Evolutionary conservation across 2,329 filamentous ascomycete species (phyloP).

Genomic region (Sphaerulina populicola): DNA sequence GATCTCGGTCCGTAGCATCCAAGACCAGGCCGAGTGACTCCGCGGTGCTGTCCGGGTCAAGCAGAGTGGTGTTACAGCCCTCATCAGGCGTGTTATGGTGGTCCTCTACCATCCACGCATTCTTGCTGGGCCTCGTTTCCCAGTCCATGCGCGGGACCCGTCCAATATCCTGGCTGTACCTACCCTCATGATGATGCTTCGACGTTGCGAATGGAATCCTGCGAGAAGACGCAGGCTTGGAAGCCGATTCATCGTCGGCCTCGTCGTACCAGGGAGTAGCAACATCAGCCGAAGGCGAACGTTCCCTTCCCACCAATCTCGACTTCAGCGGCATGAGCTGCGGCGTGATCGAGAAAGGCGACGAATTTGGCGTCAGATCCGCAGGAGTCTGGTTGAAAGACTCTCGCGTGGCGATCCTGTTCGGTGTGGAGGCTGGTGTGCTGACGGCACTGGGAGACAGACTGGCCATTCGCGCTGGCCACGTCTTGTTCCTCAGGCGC

Average conservation of each 20-base stretch:
- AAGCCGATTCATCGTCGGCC: constrained; percentile 6
- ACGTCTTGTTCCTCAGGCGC: constrained; percentile 17
- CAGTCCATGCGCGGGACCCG: not conserved
- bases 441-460: constrained; percentile 32
- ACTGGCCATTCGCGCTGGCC: constrained; percentile 39
- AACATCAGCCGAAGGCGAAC: constrained; percentile 16
- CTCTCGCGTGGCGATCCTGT: constrained; percentile 14
- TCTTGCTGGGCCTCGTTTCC: not conserved
- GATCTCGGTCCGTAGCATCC: not conserved
- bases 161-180: constrained; percentile 34
- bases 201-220: constrained; percentile 20
- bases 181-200: constrained; percentile 47
- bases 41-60: not conserved
- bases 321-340: constrained; percentile 32
- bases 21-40: not conserved
- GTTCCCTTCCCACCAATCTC: constrained; percentile 18
- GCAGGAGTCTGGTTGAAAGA: constrained; percentile 31
- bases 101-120: not conserved
- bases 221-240: constrained; percentile 7
- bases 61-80: no score
- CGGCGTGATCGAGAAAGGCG: constrained; percentile 39
- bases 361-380: constrained; percentile 32
- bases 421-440: constrained; percentile 20
- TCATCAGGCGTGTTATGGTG: not conserved
- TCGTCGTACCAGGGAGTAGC: constrained; percentile 1